A percentile compares a stretch with the other conserved stretches of the same genome.
Conservation (phyloP, 306 rosid genomes). For the Lablab purpureus region DNA sequence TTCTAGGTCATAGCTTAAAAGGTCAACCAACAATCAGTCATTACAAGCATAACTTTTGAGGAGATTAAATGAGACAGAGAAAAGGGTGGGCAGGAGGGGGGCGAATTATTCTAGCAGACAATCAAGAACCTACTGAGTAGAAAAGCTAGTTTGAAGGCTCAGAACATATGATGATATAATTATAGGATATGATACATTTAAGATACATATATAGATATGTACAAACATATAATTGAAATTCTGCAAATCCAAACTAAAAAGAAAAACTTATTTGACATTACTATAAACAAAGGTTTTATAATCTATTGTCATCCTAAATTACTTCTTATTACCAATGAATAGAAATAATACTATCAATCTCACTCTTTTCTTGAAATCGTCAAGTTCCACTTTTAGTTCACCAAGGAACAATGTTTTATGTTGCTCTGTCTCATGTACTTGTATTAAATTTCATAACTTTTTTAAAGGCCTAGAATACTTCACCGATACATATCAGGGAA, state of each 20-base stretch:
- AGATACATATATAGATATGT: background rate
- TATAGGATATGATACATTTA: background rate
- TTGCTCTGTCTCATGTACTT: background rate
- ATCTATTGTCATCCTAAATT: too few species aligned
- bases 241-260: background rate
- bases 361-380: background rate
- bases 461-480: too few species aligned
- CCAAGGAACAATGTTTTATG: background rate
- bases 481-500: too few species aligned
- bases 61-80: background rate
- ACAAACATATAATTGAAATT: background rate
- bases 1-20: conserved; percentile 14
- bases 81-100: background rate
- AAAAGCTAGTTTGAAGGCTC: background rate
- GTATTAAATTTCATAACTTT: too few species aligned
- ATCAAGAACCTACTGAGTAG: background rate
- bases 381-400: background rate
- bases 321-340: background rate
- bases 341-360: background rate
- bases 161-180: background rate
- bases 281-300: too few species aligned
- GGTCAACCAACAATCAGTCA: conserved; percentile 3
- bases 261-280: background rate
- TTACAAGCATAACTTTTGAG: background rate
- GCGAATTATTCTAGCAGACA: conserved; percentile 2